Percentiles rank a stretch among this genome's conserved stretches.
Conservation (phyloP, 129 eudicot species). For the Tagetes patula region DNA sequence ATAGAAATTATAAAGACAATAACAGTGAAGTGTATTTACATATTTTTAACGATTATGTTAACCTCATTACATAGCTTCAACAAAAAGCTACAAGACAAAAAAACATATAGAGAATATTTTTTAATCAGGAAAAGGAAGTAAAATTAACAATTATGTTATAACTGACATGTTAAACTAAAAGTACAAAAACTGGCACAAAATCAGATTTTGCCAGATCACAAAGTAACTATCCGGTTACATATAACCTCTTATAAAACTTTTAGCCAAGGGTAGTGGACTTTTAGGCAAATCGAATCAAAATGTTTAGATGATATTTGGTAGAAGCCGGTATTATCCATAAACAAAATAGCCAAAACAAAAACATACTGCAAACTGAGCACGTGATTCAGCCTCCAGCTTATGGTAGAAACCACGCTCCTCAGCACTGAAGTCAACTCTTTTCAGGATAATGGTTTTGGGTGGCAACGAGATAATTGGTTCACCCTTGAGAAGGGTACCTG, state of each 20-base stretch:
- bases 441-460: slow-evolving; percentile 68
- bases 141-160: too few relatives aligned
- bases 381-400: slow-evolving; percentile 78
- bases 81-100: too few relatives aligned
- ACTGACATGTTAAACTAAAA: too few relatives aligned
- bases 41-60: neutral
- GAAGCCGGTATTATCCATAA: neutral
- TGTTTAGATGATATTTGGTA: neutral
- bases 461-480: slow-evolving; percentile 85
- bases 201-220: too few relatives aligned
- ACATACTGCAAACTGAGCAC: slow-evolving; percentile 88
- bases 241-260: too few relatives aligned
- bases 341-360: slow-evolving; percentile 16
- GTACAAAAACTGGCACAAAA: too few relatives aligned
- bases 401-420: slow-evolving; percentile 84
- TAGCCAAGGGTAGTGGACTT: too few relatives aligned
- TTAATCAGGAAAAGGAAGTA: too few relatives aligned
- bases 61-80: too few relatives aligned
- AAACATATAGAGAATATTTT: too few relatives aligned
- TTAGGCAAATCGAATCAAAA: neutral
- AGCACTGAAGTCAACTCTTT: slow-evolving; percentile 67
- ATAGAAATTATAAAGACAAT: neutral
- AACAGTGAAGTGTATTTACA: neutral
- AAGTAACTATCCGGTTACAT: too few relatives aligned
- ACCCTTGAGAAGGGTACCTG: slow-evolving; percentile 86